A percentile compares a stretch with the other conserved stretches of the same genome.
Evolutionary conservation across 2,329 filamentous ascomycete genomes (phyloP).

Genomic region (Trichophyton verrucosum): DNA sequence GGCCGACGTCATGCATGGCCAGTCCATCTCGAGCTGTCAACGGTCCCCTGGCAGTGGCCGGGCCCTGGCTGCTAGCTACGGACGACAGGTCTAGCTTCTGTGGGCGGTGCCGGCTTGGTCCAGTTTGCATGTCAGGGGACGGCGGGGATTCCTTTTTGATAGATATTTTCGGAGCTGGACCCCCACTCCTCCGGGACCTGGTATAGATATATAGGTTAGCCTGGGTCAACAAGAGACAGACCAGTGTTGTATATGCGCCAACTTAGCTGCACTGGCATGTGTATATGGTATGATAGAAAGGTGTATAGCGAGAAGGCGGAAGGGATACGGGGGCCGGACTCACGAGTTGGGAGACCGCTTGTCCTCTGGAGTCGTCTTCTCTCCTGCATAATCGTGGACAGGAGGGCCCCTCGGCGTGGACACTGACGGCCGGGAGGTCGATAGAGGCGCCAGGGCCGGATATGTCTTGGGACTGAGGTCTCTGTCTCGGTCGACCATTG

Average conservation of each 20-base stretch:
- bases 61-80: constrained; percentile 36
- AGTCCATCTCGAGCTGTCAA: constrained; percentile 68
- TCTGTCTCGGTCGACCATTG: constrained; percentile 30
- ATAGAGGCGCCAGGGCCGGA: constrained; percentile 30
- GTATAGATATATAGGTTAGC: not conserved
- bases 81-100: constrained; percentile 36
- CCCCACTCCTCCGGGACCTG: constrained; percentile 27
- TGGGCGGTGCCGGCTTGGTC: constrained; percentile 41
- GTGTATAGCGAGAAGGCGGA: too few species aligned
- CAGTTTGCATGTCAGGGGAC: constrained; percentile 62
- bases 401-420: constrained; percentile 23
- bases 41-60: constrained; percentile 53
- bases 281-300: not conserved
- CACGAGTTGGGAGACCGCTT: constrained; percentile 44
- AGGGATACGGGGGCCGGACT: constrained; percentile 18
- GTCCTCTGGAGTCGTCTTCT: constrained; percentile 32
- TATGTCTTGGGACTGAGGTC: constrained; percentile 35
- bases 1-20: constrained; percentile 80
- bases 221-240: not conserved
- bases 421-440: constrained; percentile 23
- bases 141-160: constrained; percentile 88
- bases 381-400: constrained; percentile 24
- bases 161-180: constrained; percentile 61
- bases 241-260: not conserved
- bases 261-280: not conserved